Evolutionary conservation across 1,284 basidiomycete species (phyloP).

Genomic region (Coniophora puteana): DNA sequence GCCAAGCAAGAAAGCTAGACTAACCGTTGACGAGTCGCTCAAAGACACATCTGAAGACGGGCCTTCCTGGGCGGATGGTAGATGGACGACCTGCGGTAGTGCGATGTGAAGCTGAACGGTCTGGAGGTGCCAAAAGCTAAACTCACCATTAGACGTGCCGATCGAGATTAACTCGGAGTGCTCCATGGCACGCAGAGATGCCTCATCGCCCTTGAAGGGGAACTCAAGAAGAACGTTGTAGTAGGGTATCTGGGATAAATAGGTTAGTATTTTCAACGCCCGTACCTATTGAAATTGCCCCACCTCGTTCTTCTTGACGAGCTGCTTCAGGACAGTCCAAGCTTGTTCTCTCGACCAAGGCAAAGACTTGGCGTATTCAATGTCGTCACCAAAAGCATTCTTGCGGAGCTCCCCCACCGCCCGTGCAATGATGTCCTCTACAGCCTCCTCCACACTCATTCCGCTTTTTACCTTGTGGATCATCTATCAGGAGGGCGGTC

Average conservation of each 20-base stretch:
- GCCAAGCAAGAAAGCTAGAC: slow-evolving; percentile 13
- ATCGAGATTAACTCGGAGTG: slow-evolving; percentile 88
- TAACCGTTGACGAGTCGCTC: slow-evolving; percentile 72
- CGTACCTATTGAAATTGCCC: slow-evolving; percentile 9
- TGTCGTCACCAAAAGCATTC: slow-evolving; percentile 90
- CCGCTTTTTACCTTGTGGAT: slow-evolving; percentile 85
- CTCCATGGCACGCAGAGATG: slow-evolving; percentile 81
- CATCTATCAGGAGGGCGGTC: slow-evolving; percentile 42
- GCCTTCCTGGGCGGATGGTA: slow-evolving; percentile 84
- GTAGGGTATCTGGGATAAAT: slow-evolving; percentile 63
- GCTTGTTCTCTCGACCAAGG: slow-evolving; percentile 88
- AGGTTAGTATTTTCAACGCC: not conserved
- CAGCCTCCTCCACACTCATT: slow-evolving; percentile 71
- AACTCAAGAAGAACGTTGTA: slow-evolving; percentile 80
- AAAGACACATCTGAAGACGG: slow-evolving; percentile 86
- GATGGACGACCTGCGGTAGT: slow-evolving; percentile 71
- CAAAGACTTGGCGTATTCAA: slow-evolving; percentile 79
- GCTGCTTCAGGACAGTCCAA: slow-evolving; percentile 78
- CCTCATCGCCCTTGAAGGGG: slow-evolving; percentile 92
- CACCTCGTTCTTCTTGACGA: slow-evolving; percentile 74
- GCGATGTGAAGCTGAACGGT: slow-evolving; percentile 3
- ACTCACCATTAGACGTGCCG: slow-evolving; percentile 66
- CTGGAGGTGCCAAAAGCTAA: slow-evolving; percentile 1
- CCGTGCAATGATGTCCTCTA: slow-evolving; percentile 83
- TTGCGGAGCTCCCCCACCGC: slow-evolving; percentile 86